phyloP scores from a whole-genome alignment of 2,329 filamentous ascomycete genomes.

The Byssoonygena ceratinophila region DNA sequence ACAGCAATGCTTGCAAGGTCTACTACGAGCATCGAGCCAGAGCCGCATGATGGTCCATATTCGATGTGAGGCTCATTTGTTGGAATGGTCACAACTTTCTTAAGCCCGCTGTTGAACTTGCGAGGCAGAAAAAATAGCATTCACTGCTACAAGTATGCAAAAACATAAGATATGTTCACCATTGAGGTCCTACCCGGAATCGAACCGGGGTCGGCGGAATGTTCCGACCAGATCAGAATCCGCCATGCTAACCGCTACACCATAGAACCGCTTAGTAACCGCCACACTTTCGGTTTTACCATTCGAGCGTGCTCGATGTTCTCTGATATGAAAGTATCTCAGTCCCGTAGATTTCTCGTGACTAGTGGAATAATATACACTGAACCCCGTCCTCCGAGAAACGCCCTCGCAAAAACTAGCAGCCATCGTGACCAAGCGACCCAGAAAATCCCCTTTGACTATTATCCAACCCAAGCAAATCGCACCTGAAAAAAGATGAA shows the following conservation, averaged over 20 bases:
- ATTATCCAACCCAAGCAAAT: not conserved
- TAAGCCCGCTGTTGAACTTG: too few species aligned
- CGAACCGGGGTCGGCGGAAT: conserved; percentile 8
- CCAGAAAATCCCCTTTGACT: not conserved
- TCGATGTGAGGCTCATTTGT: too few species aligned
- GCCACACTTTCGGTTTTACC: not conserved
- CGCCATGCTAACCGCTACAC: conserved; percentile 9
- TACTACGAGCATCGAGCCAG: not conserved
- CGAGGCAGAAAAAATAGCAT: too few species aligned
- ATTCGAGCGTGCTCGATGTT: too few species aligned
- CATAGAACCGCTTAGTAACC: conserved; percentile 7
- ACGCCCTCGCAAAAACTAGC: not conserved
- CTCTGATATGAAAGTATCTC: too few species aligned
- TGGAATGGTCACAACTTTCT: too few species aligned
- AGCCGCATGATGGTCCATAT: not conserved
- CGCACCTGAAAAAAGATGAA: not conserved
- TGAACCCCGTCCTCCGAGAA: not conserved
- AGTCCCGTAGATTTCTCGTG: too few species aligned
- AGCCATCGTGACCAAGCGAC: not conserved
- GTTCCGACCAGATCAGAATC: conserved; percentile 2
- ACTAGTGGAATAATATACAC: not conserved
- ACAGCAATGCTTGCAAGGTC: not conserved
- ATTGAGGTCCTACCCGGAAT: conserved; percentile 8
- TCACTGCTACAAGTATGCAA: too few species aligned
- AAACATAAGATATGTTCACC: too few species aligned